Evolutionary conservation across 305 asterid genomes (phyloP), one percentile per base, ranked within the genome.

Genomic region (Lippia alba): DNA sequence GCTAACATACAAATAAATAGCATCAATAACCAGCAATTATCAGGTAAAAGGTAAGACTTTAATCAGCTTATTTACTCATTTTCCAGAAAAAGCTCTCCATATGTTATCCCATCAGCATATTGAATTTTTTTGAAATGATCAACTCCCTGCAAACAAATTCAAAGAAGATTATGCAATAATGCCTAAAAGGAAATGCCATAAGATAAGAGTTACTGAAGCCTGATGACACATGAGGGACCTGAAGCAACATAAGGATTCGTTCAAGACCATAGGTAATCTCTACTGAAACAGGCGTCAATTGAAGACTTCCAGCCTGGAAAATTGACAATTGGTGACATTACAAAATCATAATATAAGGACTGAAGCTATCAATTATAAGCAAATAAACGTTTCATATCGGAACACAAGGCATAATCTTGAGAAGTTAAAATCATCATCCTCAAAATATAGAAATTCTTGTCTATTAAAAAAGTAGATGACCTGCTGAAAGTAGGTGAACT

Each of bases 401-500:
- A 53, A 70, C 32, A 60, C 34, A 64, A 45, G 16, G 12, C 49
- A 60, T 34, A 72, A 75, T 78, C 70, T 67, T 75, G 66, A 30
- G 57, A 49, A 46, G 57, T 63, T 40, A n/a, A 32, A 14, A 40
- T 24, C 70, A 62, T 80, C 71, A 58, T 60, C 32, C 46, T 39
- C 24, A 53, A 36, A 67, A 45, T 57, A 33, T 32, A 41, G 51
- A 45, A 64, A 51, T 67, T 19, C 44, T 57, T 63, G 33, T 54
- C 59, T 41, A 34, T 12, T 56, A 54, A 70, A 8, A 8, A 70
- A 65, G 50, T 34, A 59, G 66, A 82, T 63, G 66, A 94, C 99
- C 99, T 94, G 99, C 87, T 94, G 97, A 79, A 94, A 94, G 86
- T 94, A 94, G 78, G 99, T 94, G 86, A 94, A 94, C 68, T 94